Evolutionary conservation across 2,329 filamentous ascomycete species (phyloP), one percentile per base, ranked within the genome.

Genomic region (Exophiala sp.): DNA sequence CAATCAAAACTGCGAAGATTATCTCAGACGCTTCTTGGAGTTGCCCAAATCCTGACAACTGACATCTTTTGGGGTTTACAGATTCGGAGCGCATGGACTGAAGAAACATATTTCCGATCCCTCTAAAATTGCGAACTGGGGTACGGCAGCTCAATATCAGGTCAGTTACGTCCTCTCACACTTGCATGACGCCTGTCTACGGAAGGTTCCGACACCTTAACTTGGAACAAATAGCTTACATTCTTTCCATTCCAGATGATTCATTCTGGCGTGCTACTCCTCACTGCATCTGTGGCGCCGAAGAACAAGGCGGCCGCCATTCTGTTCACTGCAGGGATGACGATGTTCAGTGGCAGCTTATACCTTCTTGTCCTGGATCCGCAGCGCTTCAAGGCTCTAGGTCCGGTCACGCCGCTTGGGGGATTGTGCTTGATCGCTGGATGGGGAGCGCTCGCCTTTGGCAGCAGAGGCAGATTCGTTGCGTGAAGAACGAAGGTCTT

Each of bases 41-140:
- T n/a, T n/a, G n/a, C n/a, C n/a, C n/a, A n/a, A n/a, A n/a, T n/a
- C n/a, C n/a, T n/a, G n/a, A 29, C 24, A 29, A 29, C 24, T 29
- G 4, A 29, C 24, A 3, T 29, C 24, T 29, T 24, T 29, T 29
- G 24, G 24, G 24, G 2, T 86, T 51, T 84, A 84, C 32, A 85
- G 85, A 0, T 88, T 87, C 68, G 85, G 85, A 34, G 83, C 84
- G 10, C 85, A 88, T 65, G 84, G 84, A 9, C 72, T 87, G 38
- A 86, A 85, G 71, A 77, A 77, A 55, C 72, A 74, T 60, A 81
- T 86, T 64, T 65, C 77, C 8, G 83, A 86, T 61, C 83, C 84
- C 2, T 68, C 74, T 10, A 76, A 76, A 56, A 68, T 87, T 38
- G 78, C 81, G 5, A 85, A 76, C 65, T 87, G 82, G 78, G 68